Base-by-base conservation (phyloP, 2,329 filamentous ascomycete species). In the Rosellinia necatrix region DNA sequence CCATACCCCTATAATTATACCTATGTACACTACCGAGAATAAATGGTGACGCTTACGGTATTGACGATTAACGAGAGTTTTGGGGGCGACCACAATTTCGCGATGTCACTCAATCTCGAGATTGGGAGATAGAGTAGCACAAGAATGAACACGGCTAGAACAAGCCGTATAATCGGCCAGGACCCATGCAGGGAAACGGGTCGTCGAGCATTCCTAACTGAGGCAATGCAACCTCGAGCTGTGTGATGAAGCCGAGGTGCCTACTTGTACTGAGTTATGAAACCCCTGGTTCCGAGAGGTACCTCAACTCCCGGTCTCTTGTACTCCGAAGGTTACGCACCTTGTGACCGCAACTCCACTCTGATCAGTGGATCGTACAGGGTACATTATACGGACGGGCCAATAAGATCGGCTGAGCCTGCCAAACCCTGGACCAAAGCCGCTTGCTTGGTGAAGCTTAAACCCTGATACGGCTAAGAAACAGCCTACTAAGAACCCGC, bases 321-420 rank as follows among this genome's bases (percentile, higher is more conserved):
- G 24, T 60, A 63, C 61, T 56, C 51, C 44, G 53, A 51, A 40
- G 25, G 43, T 13, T 44, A 27, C 27, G 50, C 47, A 59, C 50
- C 61, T 61, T 64, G 61, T 64, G 61, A 64, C 59, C 61, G 41
- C n/a, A 56, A 53, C 48, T 30, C 59, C 59, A 60, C 59, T 49
- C 15, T 59, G 10, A 24, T 13, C 38, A 56, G 49, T 62, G 61
- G 48, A 50, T 17, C 17, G 12, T 32, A 48, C 43, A 56, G 53
- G 53, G 25, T 37, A 27, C 13, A 38, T 43, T n/a, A n/a, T 9
- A 21, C 19, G 6, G 24, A 12, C 38, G 22, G 37, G 24, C 59
- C 59, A 62, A 44, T 62, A 22, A 37, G 40, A 40, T 41, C 42
- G 10, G 27, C 9, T 1, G 24, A 49, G 34, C 17, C 21, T 21